phyloP scores from a whole-genome alignment of 1,284 basidiomycete genomes.

The Pholiota adiposa region DNA sequence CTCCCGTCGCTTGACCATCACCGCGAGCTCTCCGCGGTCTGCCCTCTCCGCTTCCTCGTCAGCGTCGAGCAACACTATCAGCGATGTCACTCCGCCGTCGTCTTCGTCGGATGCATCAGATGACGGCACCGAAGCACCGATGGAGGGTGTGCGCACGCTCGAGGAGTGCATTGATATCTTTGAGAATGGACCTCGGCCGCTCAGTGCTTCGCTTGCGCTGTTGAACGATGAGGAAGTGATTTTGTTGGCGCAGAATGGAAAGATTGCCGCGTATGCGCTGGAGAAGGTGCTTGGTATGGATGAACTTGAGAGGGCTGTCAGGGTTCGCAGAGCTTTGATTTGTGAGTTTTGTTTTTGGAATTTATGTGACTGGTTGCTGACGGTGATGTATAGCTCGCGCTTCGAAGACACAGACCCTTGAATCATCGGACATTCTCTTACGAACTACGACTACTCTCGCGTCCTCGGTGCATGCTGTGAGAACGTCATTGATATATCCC shows the following conservation, averaged over 20 bases:
- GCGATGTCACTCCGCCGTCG: slow-evolving; percentile 20
- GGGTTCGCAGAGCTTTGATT: slow-evolving; percentile 87
- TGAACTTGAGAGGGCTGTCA: slow-evolving; percentile 87
- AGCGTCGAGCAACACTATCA: background rate
- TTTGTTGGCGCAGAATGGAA: slow-evolving; percentile 87
- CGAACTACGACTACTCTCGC: slow-evolving; percentile 91
- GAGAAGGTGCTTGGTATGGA: slow-evolving; percentile 79
- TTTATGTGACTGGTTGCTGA: slow-evolving; percentile 15
- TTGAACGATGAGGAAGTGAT: slow-evolving; percentile 95
- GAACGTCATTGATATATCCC: slow-evolving; percentile 98
- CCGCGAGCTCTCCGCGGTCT: slow-evolving; percentile 6
- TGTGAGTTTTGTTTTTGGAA: slow-evolving; percentile 60
- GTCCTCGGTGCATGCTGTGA: slow-evolving; percentile 99
- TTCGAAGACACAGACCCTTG: slow-evolving; percentile 85
- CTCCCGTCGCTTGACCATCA: slow-evolving; percentile 14
- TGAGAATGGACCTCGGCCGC: slow-evolving; percentile 80
- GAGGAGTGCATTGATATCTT: slow-evolving; percentile 88
- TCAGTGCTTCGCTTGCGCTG: slow-evolving; percentile 54
- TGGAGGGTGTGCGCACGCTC: slow-evolving; percentile 55
- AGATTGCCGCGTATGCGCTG: slow-evolving; percentile 92
- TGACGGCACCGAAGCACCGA: slow-evolving; percentile 3
- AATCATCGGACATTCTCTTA: slow-evolving; percentile 85
- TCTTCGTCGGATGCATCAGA: slow-evolving; percentile 23
- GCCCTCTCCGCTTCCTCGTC: slow-evolving; percentile 6
- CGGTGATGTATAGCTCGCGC: slow-evolving; percentile 68